phyloP scores from a whole-genome alignment of 768 basidiomycete genomes.

The Auriscalpium microsporum region DNA sequence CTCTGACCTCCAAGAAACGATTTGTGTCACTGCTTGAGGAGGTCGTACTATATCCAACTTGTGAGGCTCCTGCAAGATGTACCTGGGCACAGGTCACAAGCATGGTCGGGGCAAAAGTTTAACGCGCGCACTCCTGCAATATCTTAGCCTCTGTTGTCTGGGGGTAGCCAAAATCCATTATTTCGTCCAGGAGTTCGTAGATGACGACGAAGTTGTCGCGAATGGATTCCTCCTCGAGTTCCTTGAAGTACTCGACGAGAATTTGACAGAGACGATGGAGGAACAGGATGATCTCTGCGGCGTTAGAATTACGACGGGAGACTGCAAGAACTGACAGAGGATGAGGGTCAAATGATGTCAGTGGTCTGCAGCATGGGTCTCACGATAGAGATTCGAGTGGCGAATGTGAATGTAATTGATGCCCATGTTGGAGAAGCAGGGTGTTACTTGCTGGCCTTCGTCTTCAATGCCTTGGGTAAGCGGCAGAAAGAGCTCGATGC shows the following conservation, averaged over 20 bases:
- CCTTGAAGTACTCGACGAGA: constrained; percentile 97
- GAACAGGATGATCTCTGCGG: constrained; percentile 92
- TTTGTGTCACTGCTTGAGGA: constrained; percentile 95
- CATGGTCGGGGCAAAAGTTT: background rate
- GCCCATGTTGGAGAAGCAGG: constrained; percentile 91
- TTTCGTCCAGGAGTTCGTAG: constrained; percentile 97
- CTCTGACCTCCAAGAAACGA: constrained; percentile 96
- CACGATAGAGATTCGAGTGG: constrained; percentile 94
- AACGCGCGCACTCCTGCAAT: constrained; percentile 67
- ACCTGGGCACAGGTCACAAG: constrained; percentile 35
- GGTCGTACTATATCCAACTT: constrained; percentile 93
- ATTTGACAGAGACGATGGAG: constrained; percentile 89
- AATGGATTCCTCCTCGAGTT: constrained; percentile 97
- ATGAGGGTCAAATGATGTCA: background rate
- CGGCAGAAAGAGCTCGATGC: constrained; percentile 89
- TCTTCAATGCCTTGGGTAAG: constrained; percentile 93
- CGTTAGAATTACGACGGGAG: constrained; percentile 93
- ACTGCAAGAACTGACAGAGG: constrained; percentile 71
- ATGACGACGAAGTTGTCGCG: constrained; percentile 99
- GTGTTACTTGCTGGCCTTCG: constrained; percentile 91
- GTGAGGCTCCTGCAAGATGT: constrained; percentile 97
- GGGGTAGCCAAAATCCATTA: constrained; percentile 99
- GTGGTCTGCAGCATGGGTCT: constrained; percentile 23
- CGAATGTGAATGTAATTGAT: constrained; percentile 98
- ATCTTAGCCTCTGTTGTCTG: constrained; percentile 99